A percentile compares a stretch with the other conserved stretches of the same genome.
These are phyloP conservation scores for Penicillium sp. DNA, from an alignment of 2,329 filamentous ascomycete genomes.

Conservation along the genomic window DNA sequence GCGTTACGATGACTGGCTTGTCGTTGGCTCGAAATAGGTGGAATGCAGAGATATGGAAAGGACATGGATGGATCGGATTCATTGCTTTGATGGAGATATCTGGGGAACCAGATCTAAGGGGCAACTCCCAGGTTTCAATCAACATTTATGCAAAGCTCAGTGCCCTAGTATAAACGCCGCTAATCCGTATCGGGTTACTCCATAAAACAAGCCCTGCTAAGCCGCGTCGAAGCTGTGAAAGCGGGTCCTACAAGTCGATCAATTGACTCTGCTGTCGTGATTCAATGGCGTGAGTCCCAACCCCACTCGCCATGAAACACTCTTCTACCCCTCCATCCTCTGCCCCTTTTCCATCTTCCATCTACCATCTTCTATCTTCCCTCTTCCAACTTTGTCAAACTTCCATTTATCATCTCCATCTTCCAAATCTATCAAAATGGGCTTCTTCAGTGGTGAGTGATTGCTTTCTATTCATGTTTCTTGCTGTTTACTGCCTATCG, in stretches of 20 bases:
- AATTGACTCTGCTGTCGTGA: neutral
- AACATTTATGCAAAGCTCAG: no score
- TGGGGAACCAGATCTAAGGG: no score
- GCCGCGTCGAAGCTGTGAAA: neutral
- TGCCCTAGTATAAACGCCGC: neutral
- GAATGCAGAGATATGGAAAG: no score
- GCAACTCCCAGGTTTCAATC: no score
- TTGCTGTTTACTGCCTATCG: no score
- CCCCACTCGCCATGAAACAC: neutral
- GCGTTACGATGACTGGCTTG: no score
- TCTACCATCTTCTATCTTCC: no score
- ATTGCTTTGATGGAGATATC: no score
- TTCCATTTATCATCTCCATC: neutral
- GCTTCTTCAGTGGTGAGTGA: conserved; percentile 19
- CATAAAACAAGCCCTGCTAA: neutral
- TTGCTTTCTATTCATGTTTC: neutral
- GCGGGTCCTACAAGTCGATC: neutral
- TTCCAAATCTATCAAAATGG: conserved; percentile 13
- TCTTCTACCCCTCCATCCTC: neutral
- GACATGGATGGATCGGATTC: no score
- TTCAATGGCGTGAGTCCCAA: neutral
- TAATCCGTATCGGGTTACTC: neutral
- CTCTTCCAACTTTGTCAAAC: neutral
- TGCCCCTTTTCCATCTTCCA: neutral
- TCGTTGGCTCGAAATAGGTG: no score